Conservation (phyloP, 2,329 filamentous ascomycete species). For the Atkinsonella hypoxylon region DNA sequence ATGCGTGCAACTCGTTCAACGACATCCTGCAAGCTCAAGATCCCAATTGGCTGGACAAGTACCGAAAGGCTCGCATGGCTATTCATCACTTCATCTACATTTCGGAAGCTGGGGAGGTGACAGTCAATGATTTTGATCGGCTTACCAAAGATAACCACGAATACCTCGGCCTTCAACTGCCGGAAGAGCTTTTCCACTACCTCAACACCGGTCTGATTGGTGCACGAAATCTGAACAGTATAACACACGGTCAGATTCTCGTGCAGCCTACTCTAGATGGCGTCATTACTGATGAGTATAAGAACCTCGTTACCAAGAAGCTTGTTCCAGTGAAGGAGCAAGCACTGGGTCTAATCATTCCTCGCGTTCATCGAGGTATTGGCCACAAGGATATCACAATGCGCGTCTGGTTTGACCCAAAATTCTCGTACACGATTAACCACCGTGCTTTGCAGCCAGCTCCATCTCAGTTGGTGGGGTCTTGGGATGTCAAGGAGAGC, state of each 20-base stretch:
- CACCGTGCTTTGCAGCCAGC: conserved; percentile 37
- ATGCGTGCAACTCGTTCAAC: conserved; percentile 64
- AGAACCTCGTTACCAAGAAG: conserved; percentile 60
- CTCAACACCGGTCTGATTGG: conserved; percentile 73
- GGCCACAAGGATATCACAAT: conserved; percentile 67
- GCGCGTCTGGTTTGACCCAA: conserved; percentile 72
- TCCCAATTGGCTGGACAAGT: conserved; percentile 71
- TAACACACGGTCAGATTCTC: conserved; percentile 67
- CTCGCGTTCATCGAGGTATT: conserved; percentile 72
- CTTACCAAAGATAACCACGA: conserved; percentile 77
- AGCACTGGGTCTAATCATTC: conserved; percentile 65
- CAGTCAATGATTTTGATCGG: conserved; percentile 59
- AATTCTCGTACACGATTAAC: conserved; percentile 55
- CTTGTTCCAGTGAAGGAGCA: conserved; percentile 65
- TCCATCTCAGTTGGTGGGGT: conserved; percentile 34
- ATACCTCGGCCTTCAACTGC: conserved; percentile 80
- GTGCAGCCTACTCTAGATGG: conserved; percentile 80
- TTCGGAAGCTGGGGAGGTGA: conserved; percentile 62
- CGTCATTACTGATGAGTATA: conserved; percentile 68
- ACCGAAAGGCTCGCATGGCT: conserved; percentile 72
- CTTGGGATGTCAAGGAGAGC: conserved; percentile 63
- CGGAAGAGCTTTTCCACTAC: conserved; percentile 84
- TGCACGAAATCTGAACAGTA: conserved; percentile 66
- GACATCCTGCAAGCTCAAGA: conserved; percentile 65
- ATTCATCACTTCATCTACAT: conserved; percentile 83